Conservation (phyloP, 176 grass and related monocot genomes). For the Aegilops tauschii region DNA sequence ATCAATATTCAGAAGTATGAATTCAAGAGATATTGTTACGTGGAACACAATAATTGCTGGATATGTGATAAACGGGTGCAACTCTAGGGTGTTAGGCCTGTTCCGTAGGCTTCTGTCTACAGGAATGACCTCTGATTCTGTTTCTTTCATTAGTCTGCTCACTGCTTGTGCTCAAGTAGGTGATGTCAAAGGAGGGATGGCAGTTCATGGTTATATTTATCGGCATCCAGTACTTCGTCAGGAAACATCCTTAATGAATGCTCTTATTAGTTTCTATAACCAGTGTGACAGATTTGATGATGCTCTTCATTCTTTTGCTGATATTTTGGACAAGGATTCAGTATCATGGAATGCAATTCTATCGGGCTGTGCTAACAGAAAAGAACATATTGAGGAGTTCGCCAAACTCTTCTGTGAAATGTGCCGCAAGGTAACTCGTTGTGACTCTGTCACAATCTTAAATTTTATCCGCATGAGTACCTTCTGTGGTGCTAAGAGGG, state of each 20-base stretch:
- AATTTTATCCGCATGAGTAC: slow-evolving; percentile 45
- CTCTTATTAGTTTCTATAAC: slow-evolving; percentile 66
- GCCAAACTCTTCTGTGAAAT: slow-evolving; percentile 52
- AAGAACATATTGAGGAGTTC: slow-evolving; percentile 33
- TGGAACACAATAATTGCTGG: slow-evolving; percentile 67
- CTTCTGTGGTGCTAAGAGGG: slow-evolving; percentile 42
- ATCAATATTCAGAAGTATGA: slow-evolving; percentile 45
- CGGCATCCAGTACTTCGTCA: slow-evolving; percentile 24
- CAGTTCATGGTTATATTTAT: slow-evolving; percentile 58
- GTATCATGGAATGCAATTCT: slow-evolving; percentile 81
- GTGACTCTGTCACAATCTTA: slow-evolving; percentile 54
- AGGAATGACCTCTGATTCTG: slow-evolving; percentile 49
- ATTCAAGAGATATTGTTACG: slow-evolving; percentile 42
- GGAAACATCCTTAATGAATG: slow-evolving; percentile 62
- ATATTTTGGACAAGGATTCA: slow-evolving; percentile 45
- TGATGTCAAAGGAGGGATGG: slow-evolving; percentile 46
- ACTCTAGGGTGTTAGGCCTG: slow-evolving; percentile 34
- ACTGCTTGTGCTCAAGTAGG: slow-evolving; percentile 46
- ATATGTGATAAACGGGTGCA: slow-evolving; percentile 48
- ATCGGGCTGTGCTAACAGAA: slow-evolving; percentile 43
- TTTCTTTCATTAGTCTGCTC: slow-evolving; percentile 62
- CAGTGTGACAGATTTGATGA: slow-evolving; percentile 52
- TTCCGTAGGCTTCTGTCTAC: slow-evolving; percentile 42
- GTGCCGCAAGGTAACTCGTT: slow-evolving; percentile 28
- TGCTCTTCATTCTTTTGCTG: slow-evolving; percentile 39